These are phyloP conservation scores for Abrus pulchellus DNA, from an alignment of 306 rosid species.

Conservation along the genomic window DNA sequence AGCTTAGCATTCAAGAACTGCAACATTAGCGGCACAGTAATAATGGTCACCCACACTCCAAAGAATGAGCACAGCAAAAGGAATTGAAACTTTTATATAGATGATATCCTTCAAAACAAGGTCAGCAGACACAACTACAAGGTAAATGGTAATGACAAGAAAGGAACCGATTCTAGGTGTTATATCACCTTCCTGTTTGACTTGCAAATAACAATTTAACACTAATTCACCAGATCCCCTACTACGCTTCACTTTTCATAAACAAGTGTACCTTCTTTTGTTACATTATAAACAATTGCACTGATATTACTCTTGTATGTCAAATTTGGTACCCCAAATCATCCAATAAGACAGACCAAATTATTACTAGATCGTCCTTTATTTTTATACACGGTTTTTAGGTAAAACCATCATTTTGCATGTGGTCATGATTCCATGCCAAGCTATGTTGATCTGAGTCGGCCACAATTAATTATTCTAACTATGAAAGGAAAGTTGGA, in stretches of 20 bases:
- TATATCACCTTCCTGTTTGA: not conserved
- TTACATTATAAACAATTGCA: not conserved
- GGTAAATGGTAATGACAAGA: not conserved
- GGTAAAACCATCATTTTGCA: slow-evolving; percentile 6
- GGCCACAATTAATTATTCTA: slow-evolving; percentile 4
- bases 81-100: not conserved
- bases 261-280: not conserved
- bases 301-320: not conserved
- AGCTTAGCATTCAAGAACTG: not conserved
- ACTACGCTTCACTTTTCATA: not conserved
- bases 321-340: slow-evolving; percentile 25
- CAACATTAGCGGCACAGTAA: not conserved
- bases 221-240: not conserved
- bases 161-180: slow-evolving; percentile 34
- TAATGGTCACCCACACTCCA: slow-evolving; percentile 1
- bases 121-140: not conserved
- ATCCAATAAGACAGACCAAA: slow-evolving; percentile 3
- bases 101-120: slow-evolving; percentile 30
- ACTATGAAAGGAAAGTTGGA: not conserved
- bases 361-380: not conserved
- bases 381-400: not conserved
- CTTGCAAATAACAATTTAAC: not conserved
- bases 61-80: slow-evolving; percentile 2
- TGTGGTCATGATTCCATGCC: slow-evolving; percentile 10
- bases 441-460: slow-evolving; percentile 24